These are phyloP conservation scores for Lachnellula arida DNA, from an alignment of 2,329 filamentous ascomycete species.

Conservation along the genomic window DNA sequence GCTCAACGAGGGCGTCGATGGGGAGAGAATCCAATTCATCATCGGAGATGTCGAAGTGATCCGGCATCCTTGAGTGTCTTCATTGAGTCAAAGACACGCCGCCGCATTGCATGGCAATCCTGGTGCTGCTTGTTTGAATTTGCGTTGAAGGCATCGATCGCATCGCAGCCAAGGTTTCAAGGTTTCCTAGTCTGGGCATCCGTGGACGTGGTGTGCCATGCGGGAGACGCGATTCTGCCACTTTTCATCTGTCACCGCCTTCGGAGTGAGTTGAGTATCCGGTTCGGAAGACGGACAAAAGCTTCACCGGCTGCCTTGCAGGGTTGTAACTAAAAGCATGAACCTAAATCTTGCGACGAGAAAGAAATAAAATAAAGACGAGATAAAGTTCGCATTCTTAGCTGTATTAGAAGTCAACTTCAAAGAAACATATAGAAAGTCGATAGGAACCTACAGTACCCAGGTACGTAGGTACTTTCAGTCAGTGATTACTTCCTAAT, in stretches of 20 bases:
- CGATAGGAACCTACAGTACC: too few relatives aligned
- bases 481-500: too few relatives aligned
- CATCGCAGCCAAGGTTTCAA: too few relatives aligned
- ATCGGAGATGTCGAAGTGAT: conserved; percentile 58
- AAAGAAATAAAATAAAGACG: too few relatives aligned
- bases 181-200: not conserved
- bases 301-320: not conserved
- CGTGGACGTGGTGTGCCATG: not conserved
- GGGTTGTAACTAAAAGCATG: not conserved
- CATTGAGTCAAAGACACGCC: conserved; percentile 16
- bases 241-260: not conserved
- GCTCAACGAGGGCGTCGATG: conserved; percentile 52
- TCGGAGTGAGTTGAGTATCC: not conserved
- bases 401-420: too few relatives aligned
- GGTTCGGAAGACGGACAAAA: not conserved
- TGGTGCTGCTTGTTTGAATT: not conserved
- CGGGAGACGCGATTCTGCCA: conserved; percentile 9
- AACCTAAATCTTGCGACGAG: too few relatives aligned
- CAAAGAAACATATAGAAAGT: too few relatives aligned
- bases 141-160: not conserved
- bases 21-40: conserved; percentile 60
- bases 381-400: too few relatives aligned
- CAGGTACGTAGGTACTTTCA: too few relatives aligned
- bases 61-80: conserved; percentile 36
- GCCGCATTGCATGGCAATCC: not conserved